Percentiles rank a stretch among this genome's conserved stretches.
These are phyloP conservation scores for Truncatella angustata DNA, from an alignment of 2,329 filamentous ascomycete species.

Conservation along the genomic window DNA sequence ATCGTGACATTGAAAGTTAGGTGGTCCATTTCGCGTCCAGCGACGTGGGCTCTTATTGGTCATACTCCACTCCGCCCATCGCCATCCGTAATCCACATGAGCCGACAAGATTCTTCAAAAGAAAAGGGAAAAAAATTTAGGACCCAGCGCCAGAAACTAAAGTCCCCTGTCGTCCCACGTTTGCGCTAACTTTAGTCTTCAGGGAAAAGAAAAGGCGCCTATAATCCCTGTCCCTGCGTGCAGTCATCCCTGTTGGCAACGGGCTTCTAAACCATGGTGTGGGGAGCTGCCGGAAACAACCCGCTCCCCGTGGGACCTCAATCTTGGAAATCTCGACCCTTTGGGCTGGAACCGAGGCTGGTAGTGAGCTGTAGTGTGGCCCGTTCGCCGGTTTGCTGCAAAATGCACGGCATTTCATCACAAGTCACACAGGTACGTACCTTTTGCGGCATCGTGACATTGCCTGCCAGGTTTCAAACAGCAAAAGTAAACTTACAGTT, in stretches of 20 bases:
- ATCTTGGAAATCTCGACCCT: neutral
- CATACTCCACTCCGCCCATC: no score
- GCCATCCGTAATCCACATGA: no score
- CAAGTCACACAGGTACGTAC: neutral
- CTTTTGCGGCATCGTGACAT: neutral
- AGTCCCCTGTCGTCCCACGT: conserved; percentile 8
- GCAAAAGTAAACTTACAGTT: no score
- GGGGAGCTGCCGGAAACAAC: neutral
- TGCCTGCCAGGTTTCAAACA: no score
- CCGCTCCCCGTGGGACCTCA: neutral
- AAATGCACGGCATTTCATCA: neutral
- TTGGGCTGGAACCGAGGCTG: conserved; percentile 8
- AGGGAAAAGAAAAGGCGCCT: neutral
- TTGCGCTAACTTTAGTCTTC: conserved; percentile 6
- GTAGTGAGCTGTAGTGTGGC: neutral
- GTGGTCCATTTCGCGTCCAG: no score
- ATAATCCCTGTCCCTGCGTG: neutral
- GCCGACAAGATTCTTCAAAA: no score
- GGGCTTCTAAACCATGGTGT: neutral
- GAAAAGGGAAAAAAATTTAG: neutral
- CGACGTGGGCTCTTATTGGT: no score
- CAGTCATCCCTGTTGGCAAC: neutral
- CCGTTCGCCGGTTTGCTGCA: neutral
- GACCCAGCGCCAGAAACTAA: no score
- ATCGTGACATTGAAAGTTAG: no score